phyloP scores from a whole-genome alignment of 2,329 filamentous ascomycete species.

The Cryphonectria nitschkei region DNA sequence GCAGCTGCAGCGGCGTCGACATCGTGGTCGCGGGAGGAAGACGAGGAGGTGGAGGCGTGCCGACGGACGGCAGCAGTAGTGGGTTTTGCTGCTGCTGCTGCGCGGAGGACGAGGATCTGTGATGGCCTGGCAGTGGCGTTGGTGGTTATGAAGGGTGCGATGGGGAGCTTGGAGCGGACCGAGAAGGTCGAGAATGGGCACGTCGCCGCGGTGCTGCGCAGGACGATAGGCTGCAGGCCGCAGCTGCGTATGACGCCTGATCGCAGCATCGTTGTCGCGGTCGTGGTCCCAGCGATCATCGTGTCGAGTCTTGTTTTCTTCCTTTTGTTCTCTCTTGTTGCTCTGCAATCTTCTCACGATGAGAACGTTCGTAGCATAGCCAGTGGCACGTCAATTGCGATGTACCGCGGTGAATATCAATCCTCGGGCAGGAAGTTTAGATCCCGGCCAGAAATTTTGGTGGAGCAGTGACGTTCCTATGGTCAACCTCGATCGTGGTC shows the following conservation, averaged over 20 bases:
- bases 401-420: not conserved
- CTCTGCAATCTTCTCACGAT: not conserved
- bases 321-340: not conserved
- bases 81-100: conserved; percentile 22
- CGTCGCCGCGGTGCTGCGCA: conserved; percentile 34
- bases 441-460: conserved; percentile 22
- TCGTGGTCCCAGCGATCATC: not conserved
- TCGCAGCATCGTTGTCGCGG: conserved; percentile 38
- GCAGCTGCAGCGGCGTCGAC: conserved; percentile 32
- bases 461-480: conserved; percentile 27
- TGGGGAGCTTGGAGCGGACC: conserved; percentile 30
- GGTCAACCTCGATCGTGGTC: not conserved
- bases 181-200: conserved; percentile 39
- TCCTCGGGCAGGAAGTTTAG: not conserved
- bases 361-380: not conserved
- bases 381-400: not conserved
- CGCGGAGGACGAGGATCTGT: conserved; percentile 26
- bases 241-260: conserved; percentile 37
- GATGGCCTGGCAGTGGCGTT: conserved; percentile 30
- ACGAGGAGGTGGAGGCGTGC: conserved; percentile 31
- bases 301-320: not conserved
- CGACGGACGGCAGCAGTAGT: conserved; percentile 31
- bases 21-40: conserved; percentile 26
- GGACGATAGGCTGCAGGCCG: conserved; percentile 34
- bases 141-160: conserved; percentile 29